Conservation (phyloP, 139 green algal species). For the Chlamydomonas sp. region DNA sequence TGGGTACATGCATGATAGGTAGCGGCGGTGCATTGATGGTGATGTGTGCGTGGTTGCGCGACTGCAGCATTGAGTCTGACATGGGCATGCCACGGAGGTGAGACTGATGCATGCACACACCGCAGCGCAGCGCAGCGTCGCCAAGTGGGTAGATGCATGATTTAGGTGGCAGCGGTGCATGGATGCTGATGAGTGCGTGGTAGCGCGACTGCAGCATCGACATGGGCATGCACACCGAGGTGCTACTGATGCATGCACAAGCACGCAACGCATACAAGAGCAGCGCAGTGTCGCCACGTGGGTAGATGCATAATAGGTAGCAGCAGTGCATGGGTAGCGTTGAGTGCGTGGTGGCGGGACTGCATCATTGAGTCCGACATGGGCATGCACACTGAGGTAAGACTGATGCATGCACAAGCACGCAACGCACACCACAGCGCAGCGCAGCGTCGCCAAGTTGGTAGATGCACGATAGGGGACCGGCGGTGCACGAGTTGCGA, state of each 20-base stretch:
- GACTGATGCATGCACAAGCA: too few relatives aligned
- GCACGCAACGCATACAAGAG: too few relatives aligned
- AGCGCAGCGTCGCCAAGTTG: too few relatives aligned
- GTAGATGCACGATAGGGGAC: too few relatives aligned
- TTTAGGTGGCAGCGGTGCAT: too few relatives aligned
- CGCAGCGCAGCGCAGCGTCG: too few relatives aligned
- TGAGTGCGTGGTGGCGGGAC: slow-evolving; percentile 38
- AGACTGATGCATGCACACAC: too few relatives aligned
- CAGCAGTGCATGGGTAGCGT: slow-evolving; percentile 8
- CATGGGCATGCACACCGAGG: neutral
- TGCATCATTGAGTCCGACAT: slow-evolving; percentile 41
- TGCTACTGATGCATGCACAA: slow-evolving; percentile 1
- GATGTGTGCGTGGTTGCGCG: slow-evolving; percentile 45
- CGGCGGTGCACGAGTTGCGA: neutral
- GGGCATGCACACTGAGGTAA: slow-evolving; percentile 47
- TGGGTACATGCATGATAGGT: too few relatives aligned
- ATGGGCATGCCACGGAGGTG: slow-evolving; percentile 41
- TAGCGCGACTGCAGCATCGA: neutral
- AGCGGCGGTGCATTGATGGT: too few relatives aligned
- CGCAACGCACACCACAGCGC: too few relatives aligned
- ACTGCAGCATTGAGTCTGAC: slow-evolving; percentile 41
- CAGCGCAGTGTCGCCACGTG: too few relatives aligned
- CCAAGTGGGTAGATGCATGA: too few relatives aligned
- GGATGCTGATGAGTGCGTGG: neutral
- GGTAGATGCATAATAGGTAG: slow-evolving; percentile 21